Percentiles rank a stretch among this genome's conserved stretches.
Evolutionary conservation across 2,329 filamentous ascomycete species (phyloP).

Genomic region (Colletotrichum siamense): DNA sequence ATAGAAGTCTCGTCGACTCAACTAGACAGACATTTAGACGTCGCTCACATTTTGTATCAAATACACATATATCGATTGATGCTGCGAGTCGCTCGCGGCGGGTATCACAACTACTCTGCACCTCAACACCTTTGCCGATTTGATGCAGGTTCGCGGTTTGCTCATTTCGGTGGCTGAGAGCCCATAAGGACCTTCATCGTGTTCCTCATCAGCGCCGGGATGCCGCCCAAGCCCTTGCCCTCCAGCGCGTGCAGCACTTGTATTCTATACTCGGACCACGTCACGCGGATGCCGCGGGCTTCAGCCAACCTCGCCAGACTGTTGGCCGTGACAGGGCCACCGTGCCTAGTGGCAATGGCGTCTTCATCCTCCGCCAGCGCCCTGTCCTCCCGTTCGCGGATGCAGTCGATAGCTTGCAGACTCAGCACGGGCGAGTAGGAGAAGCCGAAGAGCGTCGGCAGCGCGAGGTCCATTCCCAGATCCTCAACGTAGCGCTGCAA

Average conservation of each 20-base stretch:
- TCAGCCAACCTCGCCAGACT: constrained; percentile 68
- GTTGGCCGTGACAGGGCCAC: constrained; percentile 73
- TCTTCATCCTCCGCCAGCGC: constrained; percentile 43
- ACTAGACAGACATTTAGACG: constrained; percentile 29
- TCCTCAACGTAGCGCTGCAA: constrained; percentile 54
- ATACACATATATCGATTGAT: neutral
- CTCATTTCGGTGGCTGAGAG: constrained; percentile 24
- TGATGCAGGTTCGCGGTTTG: neutral
- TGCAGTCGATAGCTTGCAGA: constrained; percentile 57
- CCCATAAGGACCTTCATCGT: constrained; percentile 79
- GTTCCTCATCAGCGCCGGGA: constrained; percentile 77
- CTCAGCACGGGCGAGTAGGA: constrained; percentile 65
- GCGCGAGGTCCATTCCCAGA: constrained; percentile 50
- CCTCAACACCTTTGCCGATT: neutral
- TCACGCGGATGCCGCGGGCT: constrained; percentile 69
- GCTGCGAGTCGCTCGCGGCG: neutral
- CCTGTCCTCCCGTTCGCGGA: constrained; percentile 64
- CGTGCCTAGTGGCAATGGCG: constrained; percentile 56
- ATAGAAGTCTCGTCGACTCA: constrained; percentile 27
- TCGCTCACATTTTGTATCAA: neutral
- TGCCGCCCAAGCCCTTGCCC: constrained; percentile 65
- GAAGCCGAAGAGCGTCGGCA: constrained; percentile 60
- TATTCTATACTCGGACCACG: constrained; percentile 78
- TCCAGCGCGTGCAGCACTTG: constrained; percentile 75
- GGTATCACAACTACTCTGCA: neutral